Base-by-base conservation (phyloP, 306 rosid genomes). In the Glycine tomentella region DNA sequence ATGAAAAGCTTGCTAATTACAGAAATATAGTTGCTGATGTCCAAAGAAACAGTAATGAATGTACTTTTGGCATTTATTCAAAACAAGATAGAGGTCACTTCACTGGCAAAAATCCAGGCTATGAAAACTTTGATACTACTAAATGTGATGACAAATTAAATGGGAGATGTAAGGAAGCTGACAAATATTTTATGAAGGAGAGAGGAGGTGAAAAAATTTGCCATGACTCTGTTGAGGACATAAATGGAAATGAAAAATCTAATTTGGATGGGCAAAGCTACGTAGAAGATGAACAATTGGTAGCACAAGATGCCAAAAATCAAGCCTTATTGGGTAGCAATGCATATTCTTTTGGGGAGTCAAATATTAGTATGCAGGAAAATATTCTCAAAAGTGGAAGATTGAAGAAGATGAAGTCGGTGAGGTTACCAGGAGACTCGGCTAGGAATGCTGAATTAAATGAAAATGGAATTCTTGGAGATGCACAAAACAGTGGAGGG, bases 401-500 rank as follows among this genome's bases (percentile, higher is more conserved):
- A 83, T 59, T 77, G 42, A 90, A 93, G 72, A 83, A 71, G 57
- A 81, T 86, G 56, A 91, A 90, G 82, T 88, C 93, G 40, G 92
- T 83, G 68, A 88, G 92, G 53, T 86, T 90, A 33, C 31, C 81
- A 46, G 72, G 63, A 9, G 96, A 93, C 56, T 80, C 80, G 9
- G 68, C 72, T 53, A 73, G 78, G 89, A 74, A 78, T 78, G 79
- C 59, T 31, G 92, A 84, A 57, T 75, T 64, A 57, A 77, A 70
- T 79, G 91, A 87, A 8, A 56, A 75, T 65, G 67, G 53, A 9
- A 31, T 59, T 52, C 84, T 14, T 69, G 89, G 78, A 49, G 84
- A 89, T 53, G 50, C 83, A 44, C 86, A 83, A 36, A 86, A 72
- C 61, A 56, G 69, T 62, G 74, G 65, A 59, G 89, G 76, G 82